Percentiles rank a stretch among this genome's conserved stretches.
These are phyloP conservation scores for Kwoniella newhampshirensis DNA, from an alignment of 768 basidiomycete species.

Conservation along the genomic window DNA sequence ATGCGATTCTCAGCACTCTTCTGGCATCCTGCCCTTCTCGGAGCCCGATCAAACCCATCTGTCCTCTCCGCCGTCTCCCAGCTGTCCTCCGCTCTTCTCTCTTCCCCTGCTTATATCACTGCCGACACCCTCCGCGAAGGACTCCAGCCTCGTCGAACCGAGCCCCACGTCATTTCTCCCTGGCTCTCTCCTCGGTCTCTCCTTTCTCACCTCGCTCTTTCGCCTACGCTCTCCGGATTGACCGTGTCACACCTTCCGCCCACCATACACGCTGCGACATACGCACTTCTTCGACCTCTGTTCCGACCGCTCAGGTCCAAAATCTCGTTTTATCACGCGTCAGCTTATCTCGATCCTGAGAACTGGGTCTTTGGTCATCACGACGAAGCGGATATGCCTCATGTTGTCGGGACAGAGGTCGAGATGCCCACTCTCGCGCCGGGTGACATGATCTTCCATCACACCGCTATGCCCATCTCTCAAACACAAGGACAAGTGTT, in stretches of 20 bases:
- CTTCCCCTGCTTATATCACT: conserved; percentile 9
- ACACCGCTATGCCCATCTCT: conserved; percentile 23
- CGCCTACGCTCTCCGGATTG: conserved; percentile 17
- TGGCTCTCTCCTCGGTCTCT: conserved; percentile 6
- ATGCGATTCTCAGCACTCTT: conserved; percentile 30
- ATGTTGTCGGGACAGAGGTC: conserved; percentile 17
- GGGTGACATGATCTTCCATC: conserved; percentile 40
- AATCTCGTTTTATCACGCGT: conserved; percentile 37
- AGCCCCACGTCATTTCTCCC: neutral
- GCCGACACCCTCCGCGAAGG: conserved; percentile 28
- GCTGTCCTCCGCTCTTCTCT: conserved; percentile 20
- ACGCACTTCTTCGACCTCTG: conserved; percentile 36
- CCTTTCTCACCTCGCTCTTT: conserved; percentile 20
- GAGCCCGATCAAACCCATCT: conserved; percentile 30
- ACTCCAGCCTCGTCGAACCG: conserved; percentile 12
- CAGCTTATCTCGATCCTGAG: conserved; percentile 29
- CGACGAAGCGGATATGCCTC: conserved; percentile 21
- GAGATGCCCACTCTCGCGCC: conserved; percentile 26
- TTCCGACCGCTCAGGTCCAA: conserved; percentile 28
- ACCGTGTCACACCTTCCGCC: conserved; percentile 12
- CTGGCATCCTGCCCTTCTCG: conserved; percentile 35
- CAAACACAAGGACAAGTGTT: conserved; percentile 13
- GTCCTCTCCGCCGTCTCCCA: conserved; percentile 30
- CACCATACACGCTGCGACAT: conserved; percentile 32
- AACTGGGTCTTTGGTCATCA: conserved; percentile 38